A percentile compares a stretch with the other conserved stretches of the same genome.
Conservation (phyloP, 2,329 filamentous ascomycete species). For the Thermothelomyces thermophilus region DNA sequence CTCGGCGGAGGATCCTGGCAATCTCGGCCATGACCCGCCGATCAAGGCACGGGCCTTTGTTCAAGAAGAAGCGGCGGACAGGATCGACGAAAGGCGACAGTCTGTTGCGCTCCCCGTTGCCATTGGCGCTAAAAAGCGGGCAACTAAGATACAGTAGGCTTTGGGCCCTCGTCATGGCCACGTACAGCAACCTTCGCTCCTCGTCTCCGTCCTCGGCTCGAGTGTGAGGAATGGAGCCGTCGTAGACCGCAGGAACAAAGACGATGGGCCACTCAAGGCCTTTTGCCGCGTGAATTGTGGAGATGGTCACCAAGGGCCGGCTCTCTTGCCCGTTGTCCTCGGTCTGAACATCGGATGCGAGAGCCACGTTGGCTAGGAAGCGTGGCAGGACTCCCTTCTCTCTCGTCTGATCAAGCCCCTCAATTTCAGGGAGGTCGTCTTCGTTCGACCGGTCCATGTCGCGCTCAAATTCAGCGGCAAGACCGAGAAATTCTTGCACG, state of each 20-base stretch:
- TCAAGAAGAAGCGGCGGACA: conserved; percentile 44
- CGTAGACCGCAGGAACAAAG: conserved; percentile 84
- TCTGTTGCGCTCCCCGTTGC: conserved; percentile 48
- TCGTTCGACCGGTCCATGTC: conserved; percentile 41
- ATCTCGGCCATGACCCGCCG: conserved; percentile 56
- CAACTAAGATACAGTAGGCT: conserved; percentile 79
- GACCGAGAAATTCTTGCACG: conserved; percentile 75
- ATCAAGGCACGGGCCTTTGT: conserved; percentile 64
- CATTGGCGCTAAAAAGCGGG: conserved; percentile 60
- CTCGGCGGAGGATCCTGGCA: conserved; percentile 62
- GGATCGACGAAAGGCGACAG: conserved; percentile 67
- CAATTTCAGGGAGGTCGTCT: conserved; percentile 58
- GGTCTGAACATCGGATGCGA: conserved; percentile 73
- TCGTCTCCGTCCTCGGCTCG: conserved; percentile 80
- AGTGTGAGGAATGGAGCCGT: conserved; percentile 84
- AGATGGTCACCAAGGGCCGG: conserved; percentile 71
- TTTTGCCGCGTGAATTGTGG: conserved; percentile 93
- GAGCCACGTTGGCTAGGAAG: conserved; percentile 83
- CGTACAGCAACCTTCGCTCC: conserved; percentile 82
- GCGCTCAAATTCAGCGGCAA: conserved; percentile 65
- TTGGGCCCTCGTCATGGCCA: conserved; percentile 93
- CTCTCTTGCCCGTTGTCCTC: conserved; percentile 51
- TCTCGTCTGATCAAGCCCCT: conserved; percentile 61
- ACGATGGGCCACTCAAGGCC: conserved; percentile 95
- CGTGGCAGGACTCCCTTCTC: conserved; percentile 60